These are phyloP conservation scores for Vicia faba DNA, from an alignment of 306 rosid genomes.

Conservation along the genomic window DNA sequence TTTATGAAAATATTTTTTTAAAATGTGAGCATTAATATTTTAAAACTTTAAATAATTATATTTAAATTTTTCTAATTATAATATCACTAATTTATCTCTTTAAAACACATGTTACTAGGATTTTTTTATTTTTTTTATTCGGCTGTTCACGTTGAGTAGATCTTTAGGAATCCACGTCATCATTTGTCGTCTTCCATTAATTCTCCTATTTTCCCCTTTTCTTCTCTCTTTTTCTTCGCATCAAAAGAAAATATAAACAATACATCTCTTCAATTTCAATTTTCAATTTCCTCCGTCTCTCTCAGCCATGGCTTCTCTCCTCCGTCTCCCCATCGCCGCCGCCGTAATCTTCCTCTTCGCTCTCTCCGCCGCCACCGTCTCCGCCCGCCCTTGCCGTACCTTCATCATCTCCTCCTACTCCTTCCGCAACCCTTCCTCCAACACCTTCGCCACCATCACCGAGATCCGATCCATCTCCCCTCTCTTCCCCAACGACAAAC, in stretches of 20 bases:
- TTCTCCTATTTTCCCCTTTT: slow-evolving; percentile 6
- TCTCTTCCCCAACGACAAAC: slow-evolving; percentile 26
- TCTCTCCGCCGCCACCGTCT: slow-evolving; percentile 33
- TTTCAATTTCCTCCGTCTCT: neutral
- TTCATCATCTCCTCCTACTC: slow-evolving; percentile 70
- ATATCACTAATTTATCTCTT: too few relatives aligned
- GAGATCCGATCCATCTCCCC: slow-evolving; percentile 50
- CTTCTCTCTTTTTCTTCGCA: neutral
- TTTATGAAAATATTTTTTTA: too few relatives aligned
- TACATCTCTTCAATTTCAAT: slow-evolving; percentile 4
- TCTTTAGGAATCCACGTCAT: neutral
- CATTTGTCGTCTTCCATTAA: slow-evolving; percentile 20
- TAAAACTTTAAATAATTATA: too few relatives aligned
- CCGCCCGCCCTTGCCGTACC: slow-evolving; percentile 80
- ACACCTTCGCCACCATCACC: slow-evolving; percentile 53
- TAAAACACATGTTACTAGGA: too few relatives aligned
- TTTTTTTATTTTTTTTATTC: slow-evolving; percentile 5
- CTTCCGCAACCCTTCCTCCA: slow-evolving; percentile 48
- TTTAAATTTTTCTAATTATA: too few relatives aligned
- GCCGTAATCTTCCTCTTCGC: slow-evolving; percentile 5
- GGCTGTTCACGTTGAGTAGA: neutral
- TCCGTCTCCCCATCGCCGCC: slow-evolving; percentile 36
- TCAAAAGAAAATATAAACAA: neutral
- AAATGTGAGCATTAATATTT: too few relatives aligned
- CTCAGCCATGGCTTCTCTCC: slow-evolving; percentile 39